These are phyloP conservation scores for Talaromyces wortmannii DNA, from an alignment of 495 filamentous ascomycete genomes.

Conservation along the genomic window DNA sequence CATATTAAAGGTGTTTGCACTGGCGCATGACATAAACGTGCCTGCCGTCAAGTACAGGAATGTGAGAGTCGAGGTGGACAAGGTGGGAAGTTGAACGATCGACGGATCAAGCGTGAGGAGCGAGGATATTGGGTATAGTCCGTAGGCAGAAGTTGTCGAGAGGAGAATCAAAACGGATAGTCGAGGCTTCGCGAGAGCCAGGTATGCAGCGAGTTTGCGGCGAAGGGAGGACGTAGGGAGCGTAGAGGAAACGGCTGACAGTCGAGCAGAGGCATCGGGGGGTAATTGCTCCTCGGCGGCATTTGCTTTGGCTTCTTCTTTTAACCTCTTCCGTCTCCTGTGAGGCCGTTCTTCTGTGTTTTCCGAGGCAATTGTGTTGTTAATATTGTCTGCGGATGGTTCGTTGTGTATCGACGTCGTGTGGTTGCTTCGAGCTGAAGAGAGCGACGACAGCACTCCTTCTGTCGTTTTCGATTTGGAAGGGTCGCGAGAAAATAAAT, in stretches of 20 bases:
- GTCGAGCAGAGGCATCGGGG: constrained; percentile 74
- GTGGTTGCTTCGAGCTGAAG: constrained; percentile 7
- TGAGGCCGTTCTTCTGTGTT: constrained; percentile 34
- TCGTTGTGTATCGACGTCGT: constrained; percentile 5
- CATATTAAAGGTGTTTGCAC: constrained; percentile 96
- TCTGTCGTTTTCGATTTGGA: constrained; percentile 13
- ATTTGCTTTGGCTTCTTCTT: constrained; percentile 22
- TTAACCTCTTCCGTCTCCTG: constrained; percentile 44
- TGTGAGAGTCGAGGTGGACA: constrained; percentile 82
- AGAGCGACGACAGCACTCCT: constrained; percentile 22
- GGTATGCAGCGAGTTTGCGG: constrained; percentile 72
- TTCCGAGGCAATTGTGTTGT: constrained; percentile 13
- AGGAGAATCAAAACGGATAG: constrained; percentile 88
- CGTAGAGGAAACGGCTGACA: constrained; percentile 66
- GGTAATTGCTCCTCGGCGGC: constrained; percentile 44
- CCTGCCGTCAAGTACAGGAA: constrained; percentile 87
- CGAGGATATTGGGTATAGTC: constrained; percentile 75
- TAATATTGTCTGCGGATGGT: constrained; percentile 1
- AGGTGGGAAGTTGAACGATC: constrained; percentile 68
- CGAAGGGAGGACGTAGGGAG: constrained; percentile 63
- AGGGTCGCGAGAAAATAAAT: constrained; percentile 32
- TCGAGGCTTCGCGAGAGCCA: constrained; percentile 90
- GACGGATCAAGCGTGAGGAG: constrained; percentile 47
- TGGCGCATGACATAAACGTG: constrained; percentile 76
- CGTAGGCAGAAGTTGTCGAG: constrained; percentile 86